phyloP scores from a whole-genome alignment of 257 asterid genomes.

The Nicotiana obtusifolia region DNA sequence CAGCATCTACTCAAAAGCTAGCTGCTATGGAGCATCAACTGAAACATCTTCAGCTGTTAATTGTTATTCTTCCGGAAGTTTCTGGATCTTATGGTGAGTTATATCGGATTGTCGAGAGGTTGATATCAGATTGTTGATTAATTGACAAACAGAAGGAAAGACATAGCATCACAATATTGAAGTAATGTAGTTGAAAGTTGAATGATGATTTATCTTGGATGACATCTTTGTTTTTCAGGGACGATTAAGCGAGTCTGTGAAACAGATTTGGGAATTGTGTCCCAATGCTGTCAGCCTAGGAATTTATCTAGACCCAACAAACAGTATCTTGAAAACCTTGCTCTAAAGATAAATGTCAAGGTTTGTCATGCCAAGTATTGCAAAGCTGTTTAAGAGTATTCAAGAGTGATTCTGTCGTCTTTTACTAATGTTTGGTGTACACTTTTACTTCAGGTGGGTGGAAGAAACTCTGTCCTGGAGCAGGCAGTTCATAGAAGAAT shows the following conservation, averaged over 20 bases:
- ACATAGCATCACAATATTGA: background rate
- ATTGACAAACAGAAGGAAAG: background rate
- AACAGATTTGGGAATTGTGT: slow-evolving; percentile 77
- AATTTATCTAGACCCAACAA: slow-evolving; percentile 15
- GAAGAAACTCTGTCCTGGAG: slow-evolving; percentile 50
- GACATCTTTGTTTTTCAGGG: slow-evolving; percentile 33
- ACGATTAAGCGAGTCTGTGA: slow-evolving; percentile 67
- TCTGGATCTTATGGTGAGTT: slow-evolving; percentile 61
- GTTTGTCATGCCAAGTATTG: slow-evolving; percentile 23
- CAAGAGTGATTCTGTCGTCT: background rate
- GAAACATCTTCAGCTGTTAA: slow-evolving; percentile 48
- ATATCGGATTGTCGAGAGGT: background rate
- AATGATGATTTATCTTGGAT: background rate
- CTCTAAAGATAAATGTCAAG: slow-evolving; percentile 82
- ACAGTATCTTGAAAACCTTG: slow-evolving; percentile 66
- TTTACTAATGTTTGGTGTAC: background rate
- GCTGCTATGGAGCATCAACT: background rate
- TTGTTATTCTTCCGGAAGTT: slow-evolving; percentile 60
- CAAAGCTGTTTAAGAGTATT: background rate
- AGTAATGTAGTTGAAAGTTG: background rate
- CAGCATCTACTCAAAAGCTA: slow-evolving; percentile 12
- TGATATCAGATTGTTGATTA: background rate
- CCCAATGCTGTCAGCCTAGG: slow-evolving; percentile 74
- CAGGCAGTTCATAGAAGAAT: slow-evolving; percentile 24
- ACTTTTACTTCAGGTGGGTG: slow-evolving; percentile 56